Conservation (phyloP, 2,329 filamentous ascomycete species). For the Pseudogymnoascus sp. region DNA sequence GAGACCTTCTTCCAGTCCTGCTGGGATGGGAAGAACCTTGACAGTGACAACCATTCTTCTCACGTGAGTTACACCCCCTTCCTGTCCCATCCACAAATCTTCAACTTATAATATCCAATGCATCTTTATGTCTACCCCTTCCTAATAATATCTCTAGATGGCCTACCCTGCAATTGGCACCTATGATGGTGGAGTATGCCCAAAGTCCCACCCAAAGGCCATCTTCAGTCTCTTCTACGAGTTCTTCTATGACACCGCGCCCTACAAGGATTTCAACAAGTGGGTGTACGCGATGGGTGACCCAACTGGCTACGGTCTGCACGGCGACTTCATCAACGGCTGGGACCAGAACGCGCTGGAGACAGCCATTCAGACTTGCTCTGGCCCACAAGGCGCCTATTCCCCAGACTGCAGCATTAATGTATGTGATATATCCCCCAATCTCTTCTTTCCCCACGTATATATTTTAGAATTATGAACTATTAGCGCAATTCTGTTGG, state of each 20-base stretch:
- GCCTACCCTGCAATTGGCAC: constrained; percentile 13
- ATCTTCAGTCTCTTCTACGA: constrained; percentile 18
- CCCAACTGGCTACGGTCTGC: constrained; percentile 18
- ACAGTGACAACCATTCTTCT: constrained; percentile 18
- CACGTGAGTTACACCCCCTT: constrained; percentile 16
- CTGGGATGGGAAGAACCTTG: constrained; percentile 22
- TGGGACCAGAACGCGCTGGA: constrained; percentile 16
- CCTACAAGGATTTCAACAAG: constrained; percentile 14
- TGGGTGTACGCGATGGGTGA: constrained; percentile 18
- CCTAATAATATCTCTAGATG: background rate
- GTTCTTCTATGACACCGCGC: constrained; percentile 17
- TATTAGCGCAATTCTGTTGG: background rate
- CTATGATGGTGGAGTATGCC: constrained; percentile 19
- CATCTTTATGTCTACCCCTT: background rate
- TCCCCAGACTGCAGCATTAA: constrained; percentile 10
- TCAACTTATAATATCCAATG: background rate
- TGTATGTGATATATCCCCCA: background rate
- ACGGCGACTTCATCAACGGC: constrained; percentile 21
- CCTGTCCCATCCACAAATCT: background rate
- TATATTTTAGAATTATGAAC: background rate
- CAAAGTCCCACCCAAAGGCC: constrained; percentile 18
- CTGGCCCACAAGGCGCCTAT: constrained; percentile 4
- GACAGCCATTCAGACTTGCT: constrained; percentile 15
- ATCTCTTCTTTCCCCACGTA: background rate
- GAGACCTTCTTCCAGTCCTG: constrained; percentile 20